Evolutionary conservation across 306 rosid genomes (phyloP), one percentile per base, ranked within the genome.

Genomic region (Begonia masoniana): DNA sequence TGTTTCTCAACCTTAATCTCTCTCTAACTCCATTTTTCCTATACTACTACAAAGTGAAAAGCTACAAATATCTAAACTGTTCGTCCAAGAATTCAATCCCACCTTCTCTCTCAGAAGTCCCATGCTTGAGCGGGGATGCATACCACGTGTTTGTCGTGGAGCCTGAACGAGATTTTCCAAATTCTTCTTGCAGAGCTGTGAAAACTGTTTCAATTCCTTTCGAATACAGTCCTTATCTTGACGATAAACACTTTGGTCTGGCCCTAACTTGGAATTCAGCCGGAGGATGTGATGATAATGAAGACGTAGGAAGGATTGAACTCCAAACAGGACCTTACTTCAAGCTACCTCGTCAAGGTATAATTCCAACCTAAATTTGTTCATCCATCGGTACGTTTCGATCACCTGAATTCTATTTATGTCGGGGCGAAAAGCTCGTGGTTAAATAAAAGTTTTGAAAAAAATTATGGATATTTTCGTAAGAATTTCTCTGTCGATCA

Each of bases 181-280:
- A 7, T 45, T 76, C 74, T 48, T 76, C 74, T n/a, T 89, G 94
- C 62, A 9, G 61, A 41, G 21, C 11, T 14, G 51, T 85, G 66
- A 89, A 69, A 66, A 82, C 84, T 9, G 68, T 80, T 14, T 67
- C 72, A 2, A 81, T 89, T 63, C 97, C 97, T 41, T 80, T 82
- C 41, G 62, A 15, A 46, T 89, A 78, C 47, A 85, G 83, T 26
- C 94, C 94, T 23, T 89, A 72, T 60, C 61, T 89, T 46, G 66
- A 80, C 42, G 95, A 74, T 23, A 76, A 68, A 7, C 72, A 73
- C 15, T 80, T 89, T 50, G 97, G 97, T 61, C 88, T 85, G 15
- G 58, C 72, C 60, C 78, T 85, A 15, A 76, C 80, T 13, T 82
- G 95, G 95, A 54, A 64, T 66, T 46, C 50, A 53, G 71, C 57